These are phyloP conservation scores for Pisolithus marmoratus DNA, from an alignment of 768 basidiomycete species.

Conservation along the genomic window DNA sequence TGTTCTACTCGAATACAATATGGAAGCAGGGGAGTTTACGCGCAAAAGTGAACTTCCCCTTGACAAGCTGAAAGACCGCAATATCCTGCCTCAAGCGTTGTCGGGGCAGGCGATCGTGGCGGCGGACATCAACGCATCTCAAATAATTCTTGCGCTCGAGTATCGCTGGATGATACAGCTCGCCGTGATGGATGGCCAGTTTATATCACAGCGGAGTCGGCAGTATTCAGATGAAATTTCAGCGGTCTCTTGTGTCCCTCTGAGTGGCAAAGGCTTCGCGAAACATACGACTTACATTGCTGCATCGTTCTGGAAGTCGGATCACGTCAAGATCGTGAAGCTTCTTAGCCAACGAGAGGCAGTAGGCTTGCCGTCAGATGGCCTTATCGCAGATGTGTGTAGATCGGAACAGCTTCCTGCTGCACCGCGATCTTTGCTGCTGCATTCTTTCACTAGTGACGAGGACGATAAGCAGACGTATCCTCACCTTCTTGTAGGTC, in stretches of 20 bases:
- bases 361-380: background rate
- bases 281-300: conserved; percentile 45
- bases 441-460: conserved; percentile 51
- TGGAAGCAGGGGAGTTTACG: conserved; percentile 35
- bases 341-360: conserved; percentile 23
- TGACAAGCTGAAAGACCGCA: conserved; percentile 21
- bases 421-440: conserved; percentile 41
- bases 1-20: conserved; percentile 52
- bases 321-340: conserved; percentile 45
- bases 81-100: conserved; percentile 12
- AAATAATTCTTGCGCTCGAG: conserved; percentile 56
- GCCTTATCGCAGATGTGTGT: conserved; percentile 18
- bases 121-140: conserved; percentile 64
- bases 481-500: conserved; percentile 64
- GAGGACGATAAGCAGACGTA: conserved; percentile 33
- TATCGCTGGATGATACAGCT: conserved; percentile 50
- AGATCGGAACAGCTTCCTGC: conserved; percentile 31
- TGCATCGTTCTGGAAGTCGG: conserved; percentile 75
- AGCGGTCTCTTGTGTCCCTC: conserved; percentile 57
- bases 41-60: conserved; percentile 34
- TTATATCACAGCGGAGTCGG: conserved; percentile 22
- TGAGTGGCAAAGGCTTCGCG: conserved; percentile 36
- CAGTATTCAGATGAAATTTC: conserved; percentile 52
- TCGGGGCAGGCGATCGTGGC: conserved; percentile 49
- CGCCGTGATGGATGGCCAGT: conserved; percentile 36